These are phyloP conservation scores for Galerina sulciceps DNA, from an alignment of 768 basidiomycete species.

Conservation along the genomic window DNA sequence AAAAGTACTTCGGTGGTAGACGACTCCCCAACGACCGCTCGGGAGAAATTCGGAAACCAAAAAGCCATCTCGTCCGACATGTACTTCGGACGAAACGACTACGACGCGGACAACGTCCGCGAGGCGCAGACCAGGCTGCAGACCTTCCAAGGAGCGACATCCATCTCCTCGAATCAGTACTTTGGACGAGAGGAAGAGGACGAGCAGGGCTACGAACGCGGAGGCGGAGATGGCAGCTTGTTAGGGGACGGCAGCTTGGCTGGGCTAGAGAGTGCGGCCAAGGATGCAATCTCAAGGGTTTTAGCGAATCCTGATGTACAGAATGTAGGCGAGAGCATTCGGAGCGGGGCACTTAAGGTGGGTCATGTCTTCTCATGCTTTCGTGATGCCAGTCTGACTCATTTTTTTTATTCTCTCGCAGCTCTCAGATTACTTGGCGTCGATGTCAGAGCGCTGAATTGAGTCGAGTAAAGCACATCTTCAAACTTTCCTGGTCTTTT, in stretches of 20 bases:
- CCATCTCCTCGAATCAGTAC: conserved; percentile 95
- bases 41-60: conserved; percentile 89
- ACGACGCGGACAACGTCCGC: conserved; percentile 70
- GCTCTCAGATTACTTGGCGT: conserved; percentile 72
- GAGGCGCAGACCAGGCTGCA: conserved; percentile 86
- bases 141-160: conserved; percentile 87
- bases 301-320: conserved; percentile 89
- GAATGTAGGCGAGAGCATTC: conserved; percentile 77
- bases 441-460: conserved; percentile 57
- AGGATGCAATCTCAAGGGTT: conserved; percentile 74
- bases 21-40: conserved; percentile 76
- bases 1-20: conserved; percentile 39
- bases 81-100: conserved; percentile 91
- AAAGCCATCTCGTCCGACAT: conserved; percentile 98
- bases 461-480: not conserved
- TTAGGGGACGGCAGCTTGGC: conserved; percentile 64
- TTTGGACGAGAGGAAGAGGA: conserved; percentile 92
- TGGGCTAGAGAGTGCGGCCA: conserved; percentile 63
- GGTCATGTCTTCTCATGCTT: conserved; percentile 8
- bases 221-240: conserved; percentile 32
- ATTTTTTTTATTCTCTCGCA: conserved; percentile 22
- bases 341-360: conserved; percentile 84
- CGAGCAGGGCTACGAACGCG: conserved; percentile 43
- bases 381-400: not conserved
- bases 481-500: not conserved